Percentiles rank a stretch among this genome's conserved stretches.
phyloP scores from a whole-genome alignment of 176 grass and related monocot genomes.

The Pontederia paniculata region DNA sequence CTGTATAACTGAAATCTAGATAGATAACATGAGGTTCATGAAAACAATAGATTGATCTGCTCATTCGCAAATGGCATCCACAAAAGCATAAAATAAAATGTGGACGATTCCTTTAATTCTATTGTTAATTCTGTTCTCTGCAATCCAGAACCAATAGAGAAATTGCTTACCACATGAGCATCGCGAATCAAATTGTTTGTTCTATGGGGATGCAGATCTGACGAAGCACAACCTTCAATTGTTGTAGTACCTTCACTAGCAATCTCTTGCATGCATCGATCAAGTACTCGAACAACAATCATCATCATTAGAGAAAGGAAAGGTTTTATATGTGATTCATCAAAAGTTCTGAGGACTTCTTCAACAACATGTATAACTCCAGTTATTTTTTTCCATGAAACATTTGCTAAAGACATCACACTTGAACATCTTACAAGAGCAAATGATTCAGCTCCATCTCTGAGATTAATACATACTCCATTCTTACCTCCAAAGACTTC shows the following conservation, averaged over 20 bases:
- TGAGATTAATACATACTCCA: conserved; percentile 26
- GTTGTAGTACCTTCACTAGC: conserved; percentile 11
- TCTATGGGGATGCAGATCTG: conserved; percentile 17
- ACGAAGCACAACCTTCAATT: conserved; percentile 27
- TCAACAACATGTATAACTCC: conserved; percentile 87
- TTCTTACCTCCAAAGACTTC: background rate
- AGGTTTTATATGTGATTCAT: conserved; percentile 50
- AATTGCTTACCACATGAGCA: conserved; percentile 24
- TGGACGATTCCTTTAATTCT: too few species aligned
- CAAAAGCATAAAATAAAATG: too few species aligned
- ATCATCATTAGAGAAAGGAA: conserved; percentile 63
- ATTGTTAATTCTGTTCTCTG: too few species aligned
- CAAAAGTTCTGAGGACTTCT: conserved; percentile 68
- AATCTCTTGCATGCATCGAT: conserved; percentile 53
- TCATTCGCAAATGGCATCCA: too few species aligned
- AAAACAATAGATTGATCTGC: too few species aligned
- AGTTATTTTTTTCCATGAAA: conserved; percentile 65
- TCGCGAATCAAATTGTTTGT: conserved; percentile 12
- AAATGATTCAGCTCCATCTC: conserved; percentile 2
- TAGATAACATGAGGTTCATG: too few species aligned
- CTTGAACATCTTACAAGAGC: conserved; percentile 34
- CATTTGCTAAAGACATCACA: conserved; percentile 35
- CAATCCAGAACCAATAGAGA: background rate
- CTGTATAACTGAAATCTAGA: too few species aligned
- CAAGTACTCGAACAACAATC: conserved; percentile 63